Conservation (phyloP, 2,329 filamentous ascomycete species). For the Escovopsis weberi region DNA sequence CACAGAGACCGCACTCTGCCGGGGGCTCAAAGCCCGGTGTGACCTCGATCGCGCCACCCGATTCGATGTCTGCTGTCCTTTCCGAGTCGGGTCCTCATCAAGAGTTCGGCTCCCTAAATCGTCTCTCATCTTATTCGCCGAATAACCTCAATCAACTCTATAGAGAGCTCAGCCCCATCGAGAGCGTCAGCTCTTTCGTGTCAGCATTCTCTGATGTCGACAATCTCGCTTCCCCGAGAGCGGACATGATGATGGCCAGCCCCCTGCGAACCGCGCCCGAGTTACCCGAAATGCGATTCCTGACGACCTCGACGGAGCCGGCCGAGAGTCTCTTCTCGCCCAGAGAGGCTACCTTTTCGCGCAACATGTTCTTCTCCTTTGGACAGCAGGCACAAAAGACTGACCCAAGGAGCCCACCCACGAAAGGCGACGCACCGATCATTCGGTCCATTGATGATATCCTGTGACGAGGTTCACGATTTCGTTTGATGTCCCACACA, state of each 20-base stretch:
- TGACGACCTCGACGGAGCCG: slow-evolving; percentile 37
- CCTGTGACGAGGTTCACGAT: slow-evolving; percentile 31
- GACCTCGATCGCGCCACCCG: slow-evolving; percentile 9
- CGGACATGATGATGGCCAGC: slow-evolving; percentile 57
- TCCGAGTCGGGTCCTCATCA: slow-evolving; percentile 28
- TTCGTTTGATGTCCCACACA: slow-evolving; percentile 1
- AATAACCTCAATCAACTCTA: slow-evolving; percentile 9
- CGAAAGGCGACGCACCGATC: slow-evolving; percentile 60
- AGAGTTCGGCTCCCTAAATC: slow-evolving; percentile 28
- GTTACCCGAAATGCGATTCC: slow-evolving; percentile 35
- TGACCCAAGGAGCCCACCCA: slow-evolving; percentile 63
- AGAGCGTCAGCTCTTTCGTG: slow-evolving; percentile 22
- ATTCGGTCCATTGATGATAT: slow-evolving; percentile 66
- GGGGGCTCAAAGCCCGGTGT: slow-evolving; percentile 6
- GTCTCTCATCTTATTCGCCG: slow-evolving; percentile 7
- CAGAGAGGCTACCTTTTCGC: slow-evolving; percentile 35
- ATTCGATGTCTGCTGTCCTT: slow-evolving; percentile 21
- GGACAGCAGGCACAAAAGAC: slow-evolving; percentile 34
- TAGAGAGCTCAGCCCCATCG: slow-evolving; percentile 11
- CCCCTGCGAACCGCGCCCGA: slow-evolving; percentile 38
- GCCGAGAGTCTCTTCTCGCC: slow-evolving; percentile 40
- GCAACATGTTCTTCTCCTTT: slow-evolving; percentile 38
- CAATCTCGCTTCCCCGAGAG: slow-evolving; percentile 55
- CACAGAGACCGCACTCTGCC: slow-evolving; percentile 4
- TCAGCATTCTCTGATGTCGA: slow-evolving; percentile 29